Evolutionary conservation across 768 basidiomycete genomes (phyloP).

Genomic region (Suillus hirtellus): DNA sequence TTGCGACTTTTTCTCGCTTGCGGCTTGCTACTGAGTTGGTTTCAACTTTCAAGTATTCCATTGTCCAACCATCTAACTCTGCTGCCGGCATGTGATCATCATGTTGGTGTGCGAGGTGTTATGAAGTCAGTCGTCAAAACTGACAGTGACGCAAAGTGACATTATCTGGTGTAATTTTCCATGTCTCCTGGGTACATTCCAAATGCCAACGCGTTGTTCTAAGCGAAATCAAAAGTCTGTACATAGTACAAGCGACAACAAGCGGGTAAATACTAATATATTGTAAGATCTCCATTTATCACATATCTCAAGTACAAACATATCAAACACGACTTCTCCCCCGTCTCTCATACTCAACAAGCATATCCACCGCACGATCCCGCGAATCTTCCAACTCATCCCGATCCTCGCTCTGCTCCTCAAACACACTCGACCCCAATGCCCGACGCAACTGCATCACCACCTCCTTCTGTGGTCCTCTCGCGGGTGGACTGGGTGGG

Average conservation of each 20-base stretch:
- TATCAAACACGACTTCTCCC: conserved; percentile 36
- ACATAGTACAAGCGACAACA: conserved; percentile 1
- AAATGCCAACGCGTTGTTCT: too few species aligned
- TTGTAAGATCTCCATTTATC: neutral
- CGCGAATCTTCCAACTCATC: conserved; percentile 69
- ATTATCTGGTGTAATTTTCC: too few species aligned
- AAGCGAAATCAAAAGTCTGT: too few species aligned
- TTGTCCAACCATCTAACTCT: too few species aligned
- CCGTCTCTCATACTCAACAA: conserved; percentile 41
- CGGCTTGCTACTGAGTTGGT: too few species aligned
- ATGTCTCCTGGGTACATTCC: neutral
- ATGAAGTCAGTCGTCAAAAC: too few species aligned
- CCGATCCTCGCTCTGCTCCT: conserved; percentile 31
- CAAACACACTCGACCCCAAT: conserved; percentile 56
- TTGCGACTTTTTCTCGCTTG: neutral
- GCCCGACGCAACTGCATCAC: conserved; percentile 51
- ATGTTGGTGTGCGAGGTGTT: too few species aligned
- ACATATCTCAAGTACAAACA: neutral
- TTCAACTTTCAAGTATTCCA: too few species aligned
- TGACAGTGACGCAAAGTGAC: too few species aligned
- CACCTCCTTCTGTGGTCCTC: conserved; percentile 32
- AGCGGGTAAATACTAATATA: conserved; percentile 4
- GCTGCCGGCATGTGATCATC: too few species aligned
- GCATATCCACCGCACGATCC: conserved; percentile 74
- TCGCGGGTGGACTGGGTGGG: conserved; percentile 54